These are phyloP conservation scores for Candida jianshihensis DNA, from an alignment of 805 yeast genomes.

Conservation along the genomic window DNA sequence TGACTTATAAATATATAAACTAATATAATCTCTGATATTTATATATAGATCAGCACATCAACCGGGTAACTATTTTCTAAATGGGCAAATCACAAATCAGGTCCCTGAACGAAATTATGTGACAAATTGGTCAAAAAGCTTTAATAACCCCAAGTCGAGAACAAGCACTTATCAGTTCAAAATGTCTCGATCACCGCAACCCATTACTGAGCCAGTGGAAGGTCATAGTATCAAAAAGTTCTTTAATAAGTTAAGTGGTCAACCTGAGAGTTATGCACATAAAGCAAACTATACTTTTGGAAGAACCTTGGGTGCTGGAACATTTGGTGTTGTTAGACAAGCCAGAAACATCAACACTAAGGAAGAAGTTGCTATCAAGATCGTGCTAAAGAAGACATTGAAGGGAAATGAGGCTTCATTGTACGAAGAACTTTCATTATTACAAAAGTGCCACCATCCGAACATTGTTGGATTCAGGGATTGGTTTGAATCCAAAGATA, in stretches of 20 bases:
- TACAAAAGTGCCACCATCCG: slow-evolving; percentile 67
- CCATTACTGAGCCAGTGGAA: too few relatives aligned
- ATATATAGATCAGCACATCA: too few relatives aligned
- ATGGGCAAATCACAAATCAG: too few relatives aligned
- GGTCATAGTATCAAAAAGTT: slow-evolving; percentile 30
- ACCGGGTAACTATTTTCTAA: too few relatives aligned
- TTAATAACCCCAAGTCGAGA: too few relatives aligned
- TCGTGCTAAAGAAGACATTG: slow-evolving; percentile 77
- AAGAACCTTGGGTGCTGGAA: slow-evolving; percentile 86
- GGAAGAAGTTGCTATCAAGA: slow-evolving; percentile 85
- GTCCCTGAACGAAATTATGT: too few relatives aligned
- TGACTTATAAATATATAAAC: slow-evolving; percentile 13
- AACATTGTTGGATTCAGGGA: slow-evolving; percentile 86
- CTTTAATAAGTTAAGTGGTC: slow-evolving; percentile 57
- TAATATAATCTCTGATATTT: too few relatives aligned
- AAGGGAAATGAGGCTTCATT: slow-evolving; percentile 74
- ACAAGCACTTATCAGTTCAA: too few relatives aligned
- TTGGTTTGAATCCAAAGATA: slow-evolving; percentile 91
- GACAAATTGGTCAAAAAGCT: too few relatives aligned
- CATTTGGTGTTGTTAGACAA: slow-evolving; percentile 85
- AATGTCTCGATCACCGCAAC: too few relatives aligned
- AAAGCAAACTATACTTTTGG: slow-evolving; percentile 72
- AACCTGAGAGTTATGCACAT: slow-evolving; percentile 61
- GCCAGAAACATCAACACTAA: slow-evolving; percentile 47
- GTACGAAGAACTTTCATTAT: slow-evolving; percentile 66